These are phyloP conservation scores for Simmondsia chinensis DNA, from an alignment of 148 eudicot genomes.

Conservation along the genomic window DNA sequence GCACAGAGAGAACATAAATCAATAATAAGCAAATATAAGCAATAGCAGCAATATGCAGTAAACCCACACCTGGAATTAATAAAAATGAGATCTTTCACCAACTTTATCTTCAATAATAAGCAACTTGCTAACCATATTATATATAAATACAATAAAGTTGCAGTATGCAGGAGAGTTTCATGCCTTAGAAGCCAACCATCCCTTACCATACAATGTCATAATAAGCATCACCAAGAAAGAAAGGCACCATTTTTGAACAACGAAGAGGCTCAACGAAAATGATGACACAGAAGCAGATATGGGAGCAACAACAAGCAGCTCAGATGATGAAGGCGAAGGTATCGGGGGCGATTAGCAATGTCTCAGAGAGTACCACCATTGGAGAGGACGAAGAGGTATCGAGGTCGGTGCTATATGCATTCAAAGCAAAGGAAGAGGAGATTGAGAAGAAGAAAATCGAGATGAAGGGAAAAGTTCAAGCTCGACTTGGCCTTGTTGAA, in stretches of 20 bases:
- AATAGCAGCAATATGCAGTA: constrained; percentile 11
- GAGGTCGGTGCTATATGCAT: constrained; percentile 44
- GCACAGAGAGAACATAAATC: no score
- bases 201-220: constrained; percentile 18
- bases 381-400: constrained; percentile 78
- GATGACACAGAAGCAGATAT: constrained; percentile 28
- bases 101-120: constrained; percentile 15
- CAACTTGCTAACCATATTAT: constrained; percentile 14
- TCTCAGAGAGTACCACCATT: constrained; percentile 25
- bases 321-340: constrained; percentile 32
- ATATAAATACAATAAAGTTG: neutral
- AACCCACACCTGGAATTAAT: constrained; percentile 10
- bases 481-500: constrained; percentile 76
- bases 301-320: constrained; percentile 38
- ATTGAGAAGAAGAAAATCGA: constrained; percentile 74
- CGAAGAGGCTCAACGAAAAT: constrained; percentile 9
- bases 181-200: constrained; percentile 45
- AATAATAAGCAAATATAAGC: neutral
- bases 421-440: constrained; percentile 87
- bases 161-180: constrained; percentile 3
- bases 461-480: constrained; percentile 57
- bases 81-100: constrained; percentile 8
- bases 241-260: neutral
- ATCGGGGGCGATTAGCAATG: constrained; percentile 36
- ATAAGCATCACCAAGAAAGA: constrained; percentile 1